These are phyloP conservation scores for Dictyostelium capitatum DNA, from an alignment of 78 protist genomes.

Conservation along the genomic window DNA sequence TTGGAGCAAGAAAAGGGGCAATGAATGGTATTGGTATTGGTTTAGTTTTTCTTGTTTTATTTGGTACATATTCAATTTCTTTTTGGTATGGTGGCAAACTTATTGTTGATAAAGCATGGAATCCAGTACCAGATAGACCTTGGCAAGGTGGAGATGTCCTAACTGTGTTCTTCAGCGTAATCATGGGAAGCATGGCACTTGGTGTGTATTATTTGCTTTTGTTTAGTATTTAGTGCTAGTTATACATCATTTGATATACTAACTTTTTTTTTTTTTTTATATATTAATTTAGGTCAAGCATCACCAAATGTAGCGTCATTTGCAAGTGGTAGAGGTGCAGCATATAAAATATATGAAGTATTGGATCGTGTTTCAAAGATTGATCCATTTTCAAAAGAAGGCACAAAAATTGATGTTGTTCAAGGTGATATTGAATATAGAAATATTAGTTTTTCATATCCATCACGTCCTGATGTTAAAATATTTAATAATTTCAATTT, in stretches of 20 bases:
- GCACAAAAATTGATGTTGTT: slow-evolving; percentile 5
- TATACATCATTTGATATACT: no score
- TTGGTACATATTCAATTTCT: slow-evolving; percentile 68
- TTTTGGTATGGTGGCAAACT: slow-evolving; percentile 87
- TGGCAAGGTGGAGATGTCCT: slow-evolving; percentile 78
- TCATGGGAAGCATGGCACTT: slow-evolving; percentile 87
- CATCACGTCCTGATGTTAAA: slow-evolving; percentile 74
- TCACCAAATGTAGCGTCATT: slow-evolving; percentile 46
- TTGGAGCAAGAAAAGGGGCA: slow-evolving; percentile 59
- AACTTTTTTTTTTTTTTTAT: no score
- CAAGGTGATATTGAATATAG: slow-evolving; percentile 83
- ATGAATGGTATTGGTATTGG: slow-evolving; percentile 86
- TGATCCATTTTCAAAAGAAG: slow-evolving; percentile 63
- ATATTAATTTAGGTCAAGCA: slow-evolving; percentile 79
- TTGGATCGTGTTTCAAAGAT: slow-evolving; percentile 83
- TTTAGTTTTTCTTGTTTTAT: slow-evolving; percentile 61
- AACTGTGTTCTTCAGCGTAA: slow-evolving; percentile 84
- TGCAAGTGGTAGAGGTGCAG: slow-evolving; percentile 88
- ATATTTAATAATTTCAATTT: slow-evolving; percentile 83
- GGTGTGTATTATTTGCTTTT: no score
- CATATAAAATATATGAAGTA: slow-evolving; percentile 70
- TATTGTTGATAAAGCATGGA: slow-evolving; percentile 47
- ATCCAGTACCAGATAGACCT: slow-evolving; percentile 65
- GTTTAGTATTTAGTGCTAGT: no score
- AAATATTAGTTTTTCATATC: slow-evolving; percentile 85